Base-by-base conservation (phyloP, 1,284 basidiomycete genomes). In the Ceratobasidium sp. region DNA sequence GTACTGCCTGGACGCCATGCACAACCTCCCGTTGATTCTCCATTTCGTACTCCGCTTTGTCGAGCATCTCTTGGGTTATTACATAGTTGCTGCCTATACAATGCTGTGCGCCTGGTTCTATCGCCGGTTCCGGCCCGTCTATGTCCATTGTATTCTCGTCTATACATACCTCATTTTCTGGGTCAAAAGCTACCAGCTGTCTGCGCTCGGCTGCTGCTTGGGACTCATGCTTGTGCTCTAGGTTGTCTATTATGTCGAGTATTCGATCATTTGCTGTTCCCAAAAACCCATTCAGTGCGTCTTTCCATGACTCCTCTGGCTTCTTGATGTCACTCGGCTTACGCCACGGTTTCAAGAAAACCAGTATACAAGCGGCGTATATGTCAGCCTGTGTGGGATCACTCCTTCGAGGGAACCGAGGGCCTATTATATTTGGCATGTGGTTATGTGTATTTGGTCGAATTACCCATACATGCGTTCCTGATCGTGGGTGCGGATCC, bases 351-450 rank as follows among this genome's bases (percentile, higher is more conserved):
- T 74, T 74, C 11, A 74, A 43, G 7, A 74, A 39, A 8, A 61
- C 48, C 7, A 74, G 56, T 6, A 74, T 66, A 22, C 29, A 48
- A 24, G 41, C 31, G 22, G 31, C 39, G 39, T 74, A 74, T 13
- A 66, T 14, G 22, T 74, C 31, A 1, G 24, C 22, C 37, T 49
- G 31, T 22, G 41, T 39, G 31, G 61, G 61, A 65, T 65, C 72
- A 31, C 41, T 61, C 3, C n/a, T 71, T 14, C 49, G 31, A 43
- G 72, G 61, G 27, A 74, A 65, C 9, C 37, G 63, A 1, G 39
- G 59, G 22, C 72, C 72, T 37, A 74, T 39, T 74, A 69, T 29
- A 69, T 65, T n/a, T n/a, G n/a, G n/a, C n/a, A n/a, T n/a, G n/a
- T n/a, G n/a, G n/a, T n/a, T n/a, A n/a, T n/a, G n/a, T 6, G 37